phyloP scores from a whole-genome alignment of 345 rosid genomes.

The Lumnitzera littorea region DNA sequence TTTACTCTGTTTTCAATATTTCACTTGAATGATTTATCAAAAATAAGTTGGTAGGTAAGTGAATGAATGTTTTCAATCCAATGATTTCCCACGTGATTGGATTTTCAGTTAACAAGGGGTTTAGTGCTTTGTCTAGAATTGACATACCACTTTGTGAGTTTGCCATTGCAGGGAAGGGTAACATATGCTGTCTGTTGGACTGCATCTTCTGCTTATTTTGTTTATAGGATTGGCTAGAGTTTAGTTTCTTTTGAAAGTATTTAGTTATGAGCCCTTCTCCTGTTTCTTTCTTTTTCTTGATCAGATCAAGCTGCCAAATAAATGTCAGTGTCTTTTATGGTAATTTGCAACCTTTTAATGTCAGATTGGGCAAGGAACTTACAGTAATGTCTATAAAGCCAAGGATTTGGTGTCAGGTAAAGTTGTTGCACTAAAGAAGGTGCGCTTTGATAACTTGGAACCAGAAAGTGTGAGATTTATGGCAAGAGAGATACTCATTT shows the following conservation, averaged over 20 bases:
- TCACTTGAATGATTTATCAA: background rate
- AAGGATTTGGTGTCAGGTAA: conserved; percentile 33
- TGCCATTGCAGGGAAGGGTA: too few species aligned
- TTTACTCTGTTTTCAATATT: background rate
- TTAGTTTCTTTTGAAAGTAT: conserved; percentile 4
- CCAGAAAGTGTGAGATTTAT: conserved; percentile 43
- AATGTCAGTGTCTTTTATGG: background rate
- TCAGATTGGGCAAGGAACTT: conserved; percentile 46
- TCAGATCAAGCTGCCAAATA: too few species aligned
- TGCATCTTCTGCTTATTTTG: too few species aligned
- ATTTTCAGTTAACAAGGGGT: too few species aligned
- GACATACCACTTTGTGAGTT: too few species aligned
- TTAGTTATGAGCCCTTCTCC: too few species aligned
- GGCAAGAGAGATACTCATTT: conserved; percentile 41
- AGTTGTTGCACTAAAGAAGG: conserved; percentile 42
- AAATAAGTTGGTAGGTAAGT: background rate
- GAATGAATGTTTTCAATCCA: too few species aligned
- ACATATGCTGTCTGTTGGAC: too few species aligned
- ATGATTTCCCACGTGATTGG: too few species aligned
- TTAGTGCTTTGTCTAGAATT: too few species aligned
- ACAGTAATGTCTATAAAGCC: conserved; percentile 47
- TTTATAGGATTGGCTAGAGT: too few species aligned
- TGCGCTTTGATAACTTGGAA: conserved; percentile 42
- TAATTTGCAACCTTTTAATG: background rate
- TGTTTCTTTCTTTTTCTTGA: too few species aligned